Base-by-base conservation (phyloP, 331 rosid species). In the Spiraea crenata region DNA sequence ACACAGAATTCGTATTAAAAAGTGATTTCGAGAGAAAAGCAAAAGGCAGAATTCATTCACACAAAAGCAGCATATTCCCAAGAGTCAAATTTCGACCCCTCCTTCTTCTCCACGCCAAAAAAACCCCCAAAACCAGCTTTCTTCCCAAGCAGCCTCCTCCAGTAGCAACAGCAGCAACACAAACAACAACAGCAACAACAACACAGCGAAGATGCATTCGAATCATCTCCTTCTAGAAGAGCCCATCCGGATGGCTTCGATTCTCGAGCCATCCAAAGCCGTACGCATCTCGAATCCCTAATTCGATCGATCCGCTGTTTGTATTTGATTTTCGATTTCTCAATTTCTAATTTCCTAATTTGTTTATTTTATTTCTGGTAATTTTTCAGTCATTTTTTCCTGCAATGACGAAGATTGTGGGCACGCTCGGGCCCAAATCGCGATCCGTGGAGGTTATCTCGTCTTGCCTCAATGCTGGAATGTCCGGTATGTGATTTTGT, bases 341-440 rank as follows among this genome's bases (percentile, higher is more conserved):
- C 31, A 25, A 25, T 25, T 25, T 25, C 31, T 25, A 25, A 25
- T 25, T 25, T 25, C 31, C 31, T 25, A 2, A 25, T 25, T 25
- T 25, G 1, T 25, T 25, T 25, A 25, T 25, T 49, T 1, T 4
- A 45, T 40, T 50, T 54, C 56, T 70, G 57, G 12, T 38, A 35
- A 3, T 73, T 70, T 68, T 8, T 67, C 87, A 95, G 99, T 91
- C 72, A 35, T 95, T 86, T 72, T 95, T 95, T 37, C 97, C 96
- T n/a, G 97, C 99, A 72, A 88, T 95, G 99, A 95, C 99, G 9
- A 95, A 86, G 86, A 91, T 95, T 71, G 98, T 95, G 41, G 99
- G 99, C 14, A 95, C 99, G 5, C 83, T 95, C 0, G 99, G 99
- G 41, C 98, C 99, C 3, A 87, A 88, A 70, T 95, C 99, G 76